Conservation (phyloP, 2,329 filamentous ascomycete genomes). For the Monilinia polystroma region DNA sequence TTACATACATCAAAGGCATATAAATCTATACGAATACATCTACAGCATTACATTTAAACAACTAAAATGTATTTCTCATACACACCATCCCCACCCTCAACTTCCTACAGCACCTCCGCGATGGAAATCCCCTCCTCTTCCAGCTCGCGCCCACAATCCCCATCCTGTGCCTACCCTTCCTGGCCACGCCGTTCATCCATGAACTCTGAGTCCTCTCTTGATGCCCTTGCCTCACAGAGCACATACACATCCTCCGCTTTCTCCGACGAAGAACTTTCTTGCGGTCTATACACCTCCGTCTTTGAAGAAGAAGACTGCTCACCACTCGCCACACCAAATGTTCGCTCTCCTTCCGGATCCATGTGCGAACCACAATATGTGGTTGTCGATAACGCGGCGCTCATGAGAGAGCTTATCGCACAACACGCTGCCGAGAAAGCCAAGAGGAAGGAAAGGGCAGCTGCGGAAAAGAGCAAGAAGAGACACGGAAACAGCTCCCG, state of each 20-base stretch:
- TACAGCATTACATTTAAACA: not conserved
- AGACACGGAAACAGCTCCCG: slow-evolving; percentile 37
- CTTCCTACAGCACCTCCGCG: slow-evolving; percentile 31
- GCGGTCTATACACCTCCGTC: slow-evolving; percentile 53
- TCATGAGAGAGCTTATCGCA: slow-evolving; percentile 37
- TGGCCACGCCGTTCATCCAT: slow-evolving; percentile 58
- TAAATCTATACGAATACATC: not conserved
- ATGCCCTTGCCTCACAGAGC: slow-evolving; percentile 28
- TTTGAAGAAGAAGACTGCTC: slow-evolving; percentile 51
- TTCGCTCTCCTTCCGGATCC: slow-evolving; percentile 32
- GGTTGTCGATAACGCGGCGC: slow-evolving; percentile 34
- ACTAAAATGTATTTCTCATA: slow-evolving; percentile 36
- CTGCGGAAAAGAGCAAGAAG: slow-evolving; percentile 21
- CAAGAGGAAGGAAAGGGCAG: slow-evolving; percentile 31
- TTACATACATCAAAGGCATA: not conserved
- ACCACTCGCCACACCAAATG: slow-evolving; percentile 41
- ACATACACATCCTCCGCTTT: slow-evolving; percentile 41
- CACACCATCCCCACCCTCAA: slow-evolving; percentile 34
- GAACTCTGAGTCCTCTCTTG: slow-evolving; percentile 30
- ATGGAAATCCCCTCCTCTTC: slow-evolving; percentile 36
- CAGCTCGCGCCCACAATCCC: slow-evolving; percentile 31
- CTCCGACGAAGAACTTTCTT: slow-evolving; percentile 52
- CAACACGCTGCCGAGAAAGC: slow-evolving; percentile 39
- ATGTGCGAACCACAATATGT: slow-evolving; percentile 30
- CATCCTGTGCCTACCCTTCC: slow-evolving; percentile 55